A percentile compares a stretch with the other conserved stretches of the same genome.
phyloP scores from a whole-genome alignment of 2,329 filamentous ascomycete species.

The Trichophyton benhamiae region DNA sequence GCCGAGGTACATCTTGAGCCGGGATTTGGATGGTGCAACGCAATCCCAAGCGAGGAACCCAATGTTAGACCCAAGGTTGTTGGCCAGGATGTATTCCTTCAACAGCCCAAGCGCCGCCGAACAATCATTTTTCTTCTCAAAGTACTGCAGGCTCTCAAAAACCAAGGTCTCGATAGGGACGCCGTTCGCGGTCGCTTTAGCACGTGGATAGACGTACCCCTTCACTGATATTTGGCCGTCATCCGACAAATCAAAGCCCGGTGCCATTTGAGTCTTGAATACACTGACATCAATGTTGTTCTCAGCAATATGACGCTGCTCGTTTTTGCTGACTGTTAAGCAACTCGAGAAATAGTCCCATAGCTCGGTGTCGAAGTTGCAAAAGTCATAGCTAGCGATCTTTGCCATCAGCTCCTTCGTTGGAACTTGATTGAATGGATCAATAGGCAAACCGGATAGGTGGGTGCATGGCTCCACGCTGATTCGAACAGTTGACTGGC shows the following conservation, averaged over 20 bases:
- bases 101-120: slow-evolving; percentile 4
- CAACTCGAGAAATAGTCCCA: slow-evolving; percentile 1
- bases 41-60: slow-evolving; percentile 15
- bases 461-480: slow-evolving; percentile 4
- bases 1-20: slow-evolving; percentile 16
- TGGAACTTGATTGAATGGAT: slow-evolving; percentile 8
- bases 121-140: background rate
- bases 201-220: slow-evolving; percentile 14
- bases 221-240: slow-evolving; percentile 11
- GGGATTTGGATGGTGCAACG: slow-evolving; percentile 9
- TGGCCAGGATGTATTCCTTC: background rate
- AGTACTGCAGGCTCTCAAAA: background rate
- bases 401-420: background rate
- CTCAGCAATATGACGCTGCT: background rate
- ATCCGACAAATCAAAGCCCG: slow-evolving; percentile 14
- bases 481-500: slow-evolving; percentile 6
- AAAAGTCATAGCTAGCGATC: background rate
- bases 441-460: slow-evolving; percentile 4
- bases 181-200: slow-evolving; percentile 11
- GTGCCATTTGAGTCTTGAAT: slow-evolving; percentile 12
- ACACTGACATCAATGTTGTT: slow-evolving; percentile 5
- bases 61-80: background rate
- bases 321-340: slow-evolving; percentile 1
- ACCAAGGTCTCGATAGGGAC: slow-evolving; percentile 4
- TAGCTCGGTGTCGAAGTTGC: slow-evolving; percentile 3